These are phyloP conservation scores for Suillus hirtellus DNA, from an alignment of 768 basidiomycete genomes.

Conservation along the genomic window DNA sequence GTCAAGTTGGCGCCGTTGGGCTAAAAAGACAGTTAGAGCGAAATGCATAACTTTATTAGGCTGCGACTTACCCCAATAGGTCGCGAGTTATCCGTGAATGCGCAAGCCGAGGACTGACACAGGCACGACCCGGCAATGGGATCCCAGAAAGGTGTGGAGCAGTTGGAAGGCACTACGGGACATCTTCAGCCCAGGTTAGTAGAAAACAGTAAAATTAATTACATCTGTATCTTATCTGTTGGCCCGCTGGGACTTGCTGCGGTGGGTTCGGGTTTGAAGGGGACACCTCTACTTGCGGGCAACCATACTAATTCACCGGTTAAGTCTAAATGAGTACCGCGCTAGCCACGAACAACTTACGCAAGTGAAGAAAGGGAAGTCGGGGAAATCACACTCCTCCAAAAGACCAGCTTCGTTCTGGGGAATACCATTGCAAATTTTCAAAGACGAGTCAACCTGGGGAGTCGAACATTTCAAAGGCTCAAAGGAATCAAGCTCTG, in stretches of 20 bases:
- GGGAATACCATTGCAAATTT: slow-evolving; percentile 80
- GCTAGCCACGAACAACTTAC: slow-evolving; percentile 39
- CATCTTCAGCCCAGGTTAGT: slow-evolving; percentile 8
- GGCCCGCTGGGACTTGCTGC: slow-evolving; percentile 49
- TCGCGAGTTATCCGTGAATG: slow-evolving; percentile 62
- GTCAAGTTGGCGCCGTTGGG: slow-evolving; percentile 72
- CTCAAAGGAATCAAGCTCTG: slow-evolving; percentile 52
- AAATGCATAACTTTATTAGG: slow-evolving; percentile 1
- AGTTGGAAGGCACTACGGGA: slow-evolving; percentile 61
- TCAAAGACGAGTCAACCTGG: slow-evolving; percentile 47
- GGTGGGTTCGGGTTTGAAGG: slow-evolving; percentile 65
- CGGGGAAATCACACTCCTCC: slow-evolving; percentile 61
- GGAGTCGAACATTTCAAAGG: slow-evolving; percentile 68
- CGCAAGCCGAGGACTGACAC: slow-evolving; percentile 56
- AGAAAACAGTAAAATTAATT: slow-evolving; percentile 24
- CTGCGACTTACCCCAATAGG: slow-evolving; percentile 58
- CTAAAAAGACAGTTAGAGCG: slow-evolving; percentile 30
- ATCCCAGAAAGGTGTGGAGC: slow-evolving; percentile 82
- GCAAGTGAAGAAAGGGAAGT: slow-evolving; percentile 81
- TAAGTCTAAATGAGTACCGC: not conserved
- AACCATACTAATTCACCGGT: slow-evolving; percentile 60
- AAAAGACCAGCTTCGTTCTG: slow-evolving; percentile 64
- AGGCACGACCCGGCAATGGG: slow-evolving; percentile 66
- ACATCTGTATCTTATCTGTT: slow-evolving; percentile 56
- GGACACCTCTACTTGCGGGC: slow-evolving; percentile 55